These are phyloP conservation scores for Claviceps monticola DNA, from an alignment of 2,329 filamentous ascomycete genomes.

Conservation along the genomic window DNA sequence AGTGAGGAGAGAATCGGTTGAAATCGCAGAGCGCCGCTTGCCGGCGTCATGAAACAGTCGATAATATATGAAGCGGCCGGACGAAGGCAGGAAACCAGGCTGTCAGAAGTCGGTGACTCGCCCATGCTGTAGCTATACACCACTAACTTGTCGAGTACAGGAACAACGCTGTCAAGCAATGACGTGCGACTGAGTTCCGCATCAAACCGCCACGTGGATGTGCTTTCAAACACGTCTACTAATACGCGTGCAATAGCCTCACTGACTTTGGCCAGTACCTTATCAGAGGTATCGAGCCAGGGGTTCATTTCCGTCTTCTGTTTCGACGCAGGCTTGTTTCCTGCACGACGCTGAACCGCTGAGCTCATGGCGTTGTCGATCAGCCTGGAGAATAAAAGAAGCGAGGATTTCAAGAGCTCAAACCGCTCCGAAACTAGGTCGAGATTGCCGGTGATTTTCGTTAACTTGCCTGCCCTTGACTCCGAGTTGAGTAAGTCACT, in stretches of 20 bases:
- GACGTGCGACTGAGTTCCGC: conserved; percentile 52
- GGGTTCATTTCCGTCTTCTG: conserved; percentile 35
- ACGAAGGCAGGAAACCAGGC: conserved; percentile 47
- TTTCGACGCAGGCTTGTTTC: conserved; percentile 32
- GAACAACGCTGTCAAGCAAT: conserved; percentile 54
- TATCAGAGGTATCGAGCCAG: conserved; percentile 63
- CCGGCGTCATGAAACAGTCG: conserved; percentile 59
- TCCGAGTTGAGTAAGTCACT: conserved; percentile 68
- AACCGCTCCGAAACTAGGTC: conserved; percentile 69
- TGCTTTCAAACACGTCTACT: conserved; percentile 76
- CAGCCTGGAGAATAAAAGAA: conserved; percentile 60
- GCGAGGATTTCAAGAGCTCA: conserved; percentile 59
- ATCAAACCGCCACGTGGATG: conserved; percentile 71
- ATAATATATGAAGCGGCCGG: conserved; percentile 64
- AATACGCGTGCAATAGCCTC: conserved; percentile 60
- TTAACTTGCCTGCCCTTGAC: conserved; percentile 61
- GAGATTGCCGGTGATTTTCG: conserved; percentile 64
- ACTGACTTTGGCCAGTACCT: conserved; percentile 58
- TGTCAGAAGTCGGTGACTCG: conserved; percentile 32
- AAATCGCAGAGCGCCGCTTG: conserved; percentile 57
- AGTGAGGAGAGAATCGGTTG: conserved; percentile 64
- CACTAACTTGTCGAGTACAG: conserved; percentile 58
- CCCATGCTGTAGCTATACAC: conserved; percentile 63
- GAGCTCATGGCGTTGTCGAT: conserved; percentile 62
- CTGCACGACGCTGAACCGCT: conserved; percentile 50